These are phyloP conservation scores for Piloderma croceum DNA, from an alignment of 768 basidiomycete species.

Conservation along the genomic window DNA sequence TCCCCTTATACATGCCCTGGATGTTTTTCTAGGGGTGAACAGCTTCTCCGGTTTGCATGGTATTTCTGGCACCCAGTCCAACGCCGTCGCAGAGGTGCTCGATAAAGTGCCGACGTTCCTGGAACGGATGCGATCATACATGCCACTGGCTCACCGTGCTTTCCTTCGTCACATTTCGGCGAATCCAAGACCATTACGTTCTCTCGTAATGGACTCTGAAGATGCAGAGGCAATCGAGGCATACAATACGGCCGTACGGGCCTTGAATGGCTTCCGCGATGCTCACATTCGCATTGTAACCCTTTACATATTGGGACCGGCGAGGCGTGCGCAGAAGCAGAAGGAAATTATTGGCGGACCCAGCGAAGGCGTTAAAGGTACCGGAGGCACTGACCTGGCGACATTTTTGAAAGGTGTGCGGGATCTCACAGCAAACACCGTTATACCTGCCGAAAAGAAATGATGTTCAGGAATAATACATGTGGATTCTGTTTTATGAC, in stretches of 20 bases:
- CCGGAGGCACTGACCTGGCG: slow-evolving; percentile 53
- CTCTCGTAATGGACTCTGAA: slow-evolving; percentile 30
- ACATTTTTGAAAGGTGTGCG: slow-evolving; percentile 52
- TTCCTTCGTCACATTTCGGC: slow-evolving; percentile 49
- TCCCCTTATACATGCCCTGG: slow-evolving; percentile 66
- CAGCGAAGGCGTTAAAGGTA: slow-evolving; percentile 37
- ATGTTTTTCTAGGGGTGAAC: slow-evolving; percentile 69
- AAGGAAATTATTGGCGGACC: slow-evolving; percentile 7
- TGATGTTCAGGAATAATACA: no score
- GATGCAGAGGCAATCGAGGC: slow-evolving; percentile 25
- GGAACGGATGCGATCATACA: slow-evolving; percentile 51
- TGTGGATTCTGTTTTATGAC: no score
- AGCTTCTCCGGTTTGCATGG: slow-evolving; percentile 4
- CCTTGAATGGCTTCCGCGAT: slow-evolving; percentile 53
- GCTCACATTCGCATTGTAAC: slow-evolving; percentile 53
- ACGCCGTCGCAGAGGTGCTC: slow-evolving; percentile 6
- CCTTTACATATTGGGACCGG: slow-evolving; percentile 51
- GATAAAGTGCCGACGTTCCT: slow-evolving; percentile 36
- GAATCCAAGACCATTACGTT: slow-evolving; percentile 44
- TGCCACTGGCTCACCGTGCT: slow-evolving; percentile 54
- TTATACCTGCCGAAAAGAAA: neutral
- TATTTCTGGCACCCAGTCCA: neutral
- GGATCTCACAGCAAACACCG: slow-evolving; percentile 11
- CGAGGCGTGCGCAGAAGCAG: slow-evolving; percentile 26
- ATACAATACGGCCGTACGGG: slow-evolving; percentile 45